Evolutionary conservation across 192 early-diverging fungal genomes (phyloP), one percentile per base, ranked within the genome.

Genomic region (Podila minutissima): DNA sequence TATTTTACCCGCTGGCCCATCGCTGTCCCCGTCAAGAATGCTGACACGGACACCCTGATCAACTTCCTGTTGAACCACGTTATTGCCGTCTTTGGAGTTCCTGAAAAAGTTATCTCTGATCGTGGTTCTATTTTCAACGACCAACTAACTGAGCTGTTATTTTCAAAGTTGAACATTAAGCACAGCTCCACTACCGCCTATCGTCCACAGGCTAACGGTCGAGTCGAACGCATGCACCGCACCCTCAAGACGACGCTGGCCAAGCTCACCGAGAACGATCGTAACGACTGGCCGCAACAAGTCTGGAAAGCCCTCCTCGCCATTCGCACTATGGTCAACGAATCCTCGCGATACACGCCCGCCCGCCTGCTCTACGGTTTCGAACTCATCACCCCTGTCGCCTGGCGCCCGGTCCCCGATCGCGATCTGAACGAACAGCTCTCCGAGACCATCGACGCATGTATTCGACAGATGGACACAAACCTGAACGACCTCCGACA

Each of bases 191-290:
- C 71, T 2, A 64, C 70, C 19, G 65, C 65, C 0, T 73, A 53
- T n/a, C 32, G 61, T n/a, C 77, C 66, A 0, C 77, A 81, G 62
- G 32, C 62, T 5, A 81, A 81, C 64, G 71, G 62, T 1, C 37
- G 58, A 38, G 50, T 50, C 4, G 53, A 81, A 63, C 8, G 77
- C 12, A 69, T 68, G 62, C 72, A 72, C 32, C 68, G 69, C 7
- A 71, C 63, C 8, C 19, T 77, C 12, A 53, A 50, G 13, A 57
- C 57, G 9, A 51, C 59, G 11, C 5, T 77, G 2, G 37, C 68
- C 11, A 77, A 77, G 50, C 2, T 77, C 2, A 22, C 24, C 7
- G 20, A 22, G 4, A 38, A 71, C 28, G 24, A 60, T 15, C 22
- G 35, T 9, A 46, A 38, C 1, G 24, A 41, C 3, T 74, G 73